Base-by-base conservation (phyloP, 129 eudicot genomes). In the Chrysanthemum lavandulifolium region DNA sequence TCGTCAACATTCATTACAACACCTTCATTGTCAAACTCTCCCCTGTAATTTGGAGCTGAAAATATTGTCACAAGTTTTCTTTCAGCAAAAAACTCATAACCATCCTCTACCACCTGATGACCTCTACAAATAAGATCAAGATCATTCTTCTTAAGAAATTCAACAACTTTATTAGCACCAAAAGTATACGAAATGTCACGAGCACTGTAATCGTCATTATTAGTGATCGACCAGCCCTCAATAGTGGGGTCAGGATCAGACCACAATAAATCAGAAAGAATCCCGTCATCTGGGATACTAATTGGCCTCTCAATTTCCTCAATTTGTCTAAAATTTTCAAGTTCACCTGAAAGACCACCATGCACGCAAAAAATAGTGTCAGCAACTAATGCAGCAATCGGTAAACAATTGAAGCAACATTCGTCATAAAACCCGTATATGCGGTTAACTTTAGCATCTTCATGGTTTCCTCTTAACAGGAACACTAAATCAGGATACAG, bases 51-150 rank as follows among this genome's bases (percentile, higher is more conserved):
- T 71, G 98, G 98, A 62, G 98, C 96, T 2, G 96, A 87, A 81
- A 89, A 93, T 73, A 93, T 73, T 1, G 96, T 93, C 36, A 93
- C 96, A 0, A 93, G 91, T 81, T 86, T 82, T 61, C 96, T 75
- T 68, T 84, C 87, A 54, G 96, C 96, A 73, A 93, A 93, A 80
- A 89, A 93, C 77, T 93, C 98, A 2, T 87, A 93, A 43, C 98
- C 98, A 33, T 89, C 98, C 79, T 93, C 98, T 61, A 93, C 98
- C 54, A 93, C 96, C 98, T 93, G 97, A 82, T 93, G 97, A 77
- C 97, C 98, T 47, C 98, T 81, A 74, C 97, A 85, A 13, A 85
- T 59, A 27, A 82, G 83, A 69, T 82, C 90, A 65, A 85, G 82
- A 56, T 85, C 85, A 82, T 76, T 83, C 69, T 85, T 85, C 78